Percentiles rank a stretch among this genome's conserved stretches.
Evolutionary conservation across 352 stramenopile species (phyloP).

Genomic region (Phytophthora meadii): DNA sequence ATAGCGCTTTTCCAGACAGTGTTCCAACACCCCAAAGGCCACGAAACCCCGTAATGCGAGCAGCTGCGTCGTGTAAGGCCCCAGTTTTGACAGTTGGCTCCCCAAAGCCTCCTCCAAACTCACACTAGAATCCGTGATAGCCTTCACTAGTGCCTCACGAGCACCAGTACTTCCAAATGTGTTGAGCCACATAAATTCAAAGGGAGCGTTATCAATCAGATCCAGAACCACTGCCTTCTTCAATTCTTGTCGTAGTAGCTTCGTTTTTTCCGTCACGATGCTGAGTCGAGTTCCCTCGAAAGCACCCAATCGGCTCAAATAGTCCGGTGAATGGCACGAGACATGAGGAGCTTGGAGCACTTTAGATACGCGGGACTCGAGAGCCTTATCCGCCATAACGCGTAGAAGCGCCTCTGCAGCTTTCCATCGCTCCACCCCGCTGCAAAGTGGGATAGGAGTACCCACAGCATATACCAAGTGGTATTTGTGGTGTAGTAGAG

Average conservation of each 20-base stretch:
- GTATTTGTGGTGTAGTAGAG: slow-evolving; percentile 87
- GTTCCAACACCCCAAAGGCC: slow-evolving; percentile 77
- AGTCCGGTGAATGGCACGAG: slow-evolving; percentile 44
- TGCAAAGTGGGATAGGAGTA: slow-evolving; percentile 46
- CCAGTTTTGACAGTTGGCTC: slow-evolving; percentile 18
- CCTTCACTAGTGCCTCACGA: slow-evolving; percentile 35
- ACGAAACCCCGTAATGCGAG: slow-evolving; percentile 80
- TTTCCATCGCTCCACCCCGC: slow-evolving; percentile 58
- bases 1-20: slow-evolving; percentile 87
- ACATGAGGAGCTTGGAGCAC: slow-evolving; percentile 53
- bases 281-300: slow-evolving; percentile 59
- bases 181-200: slow-evolving; percentile 74
- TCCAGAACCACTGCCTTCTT: slow-evolving; percentile 59
- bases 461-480: slow-evolving; percentile 91
- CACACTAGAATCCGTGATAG: slow-evolving; percentile 43
- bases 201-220: slow-evolving; percentile 64
- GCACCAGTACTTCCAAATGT: slow-evolving; percentile 24
- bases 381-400: slow-evolving; percentile 18
- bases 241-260: slow-evolving; percentile 25
- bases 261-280: slow-evolving; percentile 21
- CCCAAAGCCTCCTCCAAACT: slow-evolving; percentile 34
- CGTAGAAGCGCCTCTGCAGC: slow-evolving; percentile 60
- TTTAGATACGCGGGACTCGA: slow-evolving; percentile 25
- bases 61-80: slow-evolving; percentile 44
- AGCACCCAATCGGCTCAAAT: slow-evolving; percentile 38